Conservation (phyloP, 306 rosid species). For the Quillaja saponaria region DNA sequence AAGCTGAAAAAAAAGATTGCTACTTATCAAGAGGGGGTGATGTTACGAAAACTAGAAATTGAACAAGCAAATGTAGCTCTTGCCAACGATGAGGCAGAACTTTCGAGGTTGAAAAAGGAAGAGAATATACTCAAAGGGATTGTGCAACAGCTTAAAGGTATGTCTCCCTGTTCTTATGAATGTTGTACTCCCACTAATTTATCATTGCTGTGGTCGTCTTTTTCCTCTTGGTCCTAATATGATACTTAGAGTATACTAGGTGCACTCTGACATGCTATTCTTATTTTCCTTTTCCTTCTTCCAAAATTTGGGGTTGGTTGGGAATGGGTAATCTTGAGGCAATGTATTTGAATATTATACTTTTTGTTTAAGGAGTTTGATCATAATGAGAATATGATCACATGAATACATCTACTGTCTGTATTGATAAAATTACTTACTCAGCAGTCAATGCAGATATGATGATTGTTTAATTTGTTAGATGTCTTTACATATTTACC, state of each 20-base stretch:
- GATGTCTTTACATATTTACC: neutral
- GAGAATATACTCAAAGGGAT: constrained; percentile 70
- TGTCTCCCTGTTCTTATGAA: constrained; percentile 22
- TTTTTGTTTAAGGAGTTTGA: constrained; percentile 20
- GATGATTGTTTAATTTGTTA: constrained; percentile 1
- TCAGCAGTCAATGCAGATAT: neutral
- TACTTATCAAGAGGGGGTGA: constrained; percentile 73
- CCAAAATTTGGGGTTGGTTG: neutral
- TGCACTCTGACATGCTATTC: neutral
- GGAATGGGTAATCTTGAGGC: neutral
- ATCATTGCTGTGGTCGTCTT: neutral
- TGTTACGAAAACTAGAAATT: constrained; percentile 60
- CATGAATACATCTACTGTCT: neutral
- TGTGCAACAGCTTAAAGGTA: constrained; percentile 86
- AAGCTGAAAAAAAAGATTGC: constrained; percentile 71
- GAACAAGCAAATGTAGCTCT: constrained; percentile 64
- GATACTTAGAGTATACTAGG: neutral
- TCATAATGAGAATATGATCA: constrained; percentile 13
- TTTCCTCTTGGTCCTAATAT: neutral
- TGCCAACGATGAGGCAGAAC: constrained; percentile 68
- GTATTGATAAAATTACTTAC: too few relatives aligned
- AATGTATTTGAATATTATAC: neutral
- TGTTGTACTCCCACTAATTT: neutral
- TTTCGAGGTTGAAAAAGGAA: constrained; percentile 68
- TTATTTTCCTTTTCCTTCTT: neutral